Evolutionary conservation across 208 protist species (phyloP).

Genomic region (Trypanosoma mega): DNA sequence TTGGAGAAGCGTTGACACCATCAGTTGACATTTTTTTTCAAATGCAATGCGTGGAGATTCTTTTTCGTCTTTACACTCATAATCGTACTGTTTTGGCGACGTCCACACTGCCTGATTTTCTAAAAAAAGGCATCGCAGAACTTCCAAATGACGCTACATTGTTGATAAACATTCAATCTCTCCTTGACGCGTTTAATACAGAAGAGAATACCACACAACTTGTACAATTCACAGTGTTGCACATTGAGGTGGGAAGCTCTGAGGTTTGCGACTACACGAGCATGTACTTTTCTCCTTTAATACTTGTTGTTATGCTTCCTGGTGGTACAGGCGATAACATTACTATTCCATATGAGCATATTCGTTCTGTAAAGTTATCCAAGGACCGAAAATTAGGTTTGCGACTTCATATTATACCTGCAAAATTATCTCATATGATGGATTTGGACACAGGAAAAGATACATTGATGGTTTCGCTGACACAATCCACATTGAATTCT

Average conservation of each 20-base stretch:
- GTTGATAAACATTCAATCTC: conserved; percentile 54
- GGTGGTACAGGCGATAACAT: conserved; percentile 60
- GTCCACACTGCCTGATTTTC: conserved; percentile 34
- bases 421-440: conserved; percentile 61
- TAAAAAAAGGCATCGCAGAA: conserved; percentile 57
- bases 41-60: conserved; percentile 87
- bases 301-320: conserved; percentile 69
- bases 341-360: conserved; percentile 84
- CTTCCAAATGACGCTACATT: conserved; percentile 79
- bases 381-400: conserved; percentile 70
- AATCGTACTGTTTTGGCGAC: conserved; percentile 44
- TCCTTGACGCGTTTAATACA: conserved; percentile 72
- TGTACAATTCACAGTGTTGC: conserved; percentile 50
- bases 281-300: conserved; percentile 77
- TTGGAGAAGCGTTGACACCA: conserved; percentile 46
- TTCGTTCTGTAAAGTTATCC: conserved; percentile 80
- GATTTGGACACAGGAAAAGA: conserved; percentile 33
- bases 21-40: conserved; percentile 84
- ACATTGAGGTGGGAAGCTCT: conserved; percentile 46
- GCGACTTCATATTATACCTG: conserved; percentile 65
- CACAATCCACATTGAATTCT: conserved; percentile 55
- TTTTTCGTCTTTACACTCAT: conserved; percentile 78
- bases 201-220: conserved; percentile 36
- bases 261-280: conserved; percentile 68
- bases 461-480: conserved; percentile 67